These are phyloP conservation scores for Colletotrichum melonis DNA, from an alignment of 2,329 filamentous ascomycete species.

Conservation along the genomic window DNA sequence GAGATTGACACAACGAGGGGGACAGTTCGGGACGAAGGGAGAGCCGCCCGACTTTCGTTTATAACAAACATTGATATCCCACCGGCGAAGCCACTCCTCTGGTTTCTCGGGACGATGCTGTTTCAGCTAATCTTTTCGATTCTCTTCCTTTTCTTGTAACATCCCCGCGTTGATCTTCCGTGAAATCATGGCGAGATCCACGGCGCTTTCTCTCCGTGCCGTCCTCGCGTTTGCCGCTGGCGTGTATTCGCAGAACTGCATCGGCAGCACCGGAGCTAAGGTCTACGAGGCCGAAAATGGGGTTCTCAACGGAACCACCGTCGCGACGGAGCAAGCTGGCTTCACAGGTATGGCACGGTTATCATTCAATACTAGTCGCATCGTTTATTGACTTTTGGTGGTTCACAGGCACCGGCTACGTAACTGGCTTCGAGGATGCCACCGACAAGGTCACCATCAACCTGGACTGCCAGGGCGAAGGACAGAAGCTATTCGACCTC, in stretches of 20 bases:
- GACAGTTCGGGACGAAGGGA: background rate
- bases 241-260: conserved; percentile 27
- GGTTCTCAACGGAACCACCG: conserved; percentile 51
- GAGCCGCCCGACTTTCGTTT: background rate
- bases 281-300: conserved; percentile 55
- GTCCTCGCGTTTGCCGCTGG: conserved; percentile 29
- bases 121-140: background rate
- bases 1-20: conserved; percentile 5
- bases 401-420: conserved; percentile 55
- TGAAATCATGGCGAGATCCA: conserved; percentile 23
- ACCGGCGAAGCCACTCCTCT: background rate
- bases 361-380: too few relatives aligned
- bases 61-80: conserved; percentile 5
- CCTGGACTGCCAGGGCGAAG: conserved; percentile 44
- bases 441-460: conserved; percentile 57
- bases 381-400: background rate
- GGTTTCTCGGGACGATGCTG: background rate
- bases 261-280: conserved; percentile 25
- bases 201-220: conserved; percentile 16
- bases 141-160: background rate
- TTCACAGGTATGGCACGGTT: conserved; percentile 45
- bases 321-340: conserved; percentile 51
- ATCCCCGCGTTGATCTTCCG: conserved; percentile 10
- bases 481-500: conserved; percentile 54
- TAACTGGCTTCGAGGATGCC: conserved; percentile 55